Percentiles rank a stretch among this genome's conserved stretches.
Evolutionary conservation across 768 basidiomycete genomes (phyloP).

Genomic region (Kondoa subrosea): DNA sequence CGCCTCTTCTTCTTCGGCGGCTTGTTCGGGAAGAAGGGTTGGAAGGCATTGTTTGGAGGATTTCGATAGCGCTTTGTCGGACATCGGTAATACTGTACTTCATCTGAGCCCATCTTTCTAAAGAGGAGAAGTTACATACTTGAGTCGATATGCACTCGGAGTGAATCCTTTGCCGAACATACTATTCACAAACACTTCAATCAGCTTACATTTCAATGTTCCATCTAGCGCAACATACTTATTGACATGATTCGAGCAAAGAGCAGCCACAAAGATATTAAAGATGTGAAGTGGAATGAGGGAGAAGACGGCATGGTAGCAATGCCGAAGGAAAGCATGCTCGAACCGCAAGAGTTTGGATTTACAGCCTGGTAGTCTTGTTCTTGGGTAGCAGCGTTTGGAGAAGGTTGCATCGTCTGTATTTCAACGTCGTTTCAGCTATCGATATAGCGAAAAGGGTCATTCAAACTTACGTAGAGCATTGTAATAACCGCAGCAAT

Average conservation of each 20-base stretch:
- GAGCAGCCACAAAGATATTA: constrained; percentile 44
- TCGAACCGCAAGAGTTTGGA: constrained; percentile 45
- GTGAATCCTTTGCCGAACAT: constrained; percentile 51
- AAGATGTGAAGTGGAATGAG: constrained; percentile 46
- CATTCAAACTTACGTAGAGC: constrained; percentile 36
- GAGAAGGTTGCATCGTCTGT: constrained; percentile 44
- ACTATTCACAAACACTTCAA: constrained; percentile 17
- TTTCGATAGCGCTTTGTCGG: constrained; percentile 25
- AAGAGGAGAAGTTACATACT: constrained; percentile 19
- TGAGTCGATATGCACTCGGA: constrained; percentile 46
- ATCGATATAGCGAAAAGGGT: not conserved
- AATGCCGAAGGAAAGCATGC: constrained; percentile 35
- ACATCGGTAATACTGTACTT: constrained; percentile 24
- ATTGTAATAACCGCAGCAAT: constrained; percentile 52
- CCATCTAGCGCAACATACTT: constrained; percentile 24
- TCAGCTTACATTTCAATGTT: not conserved
- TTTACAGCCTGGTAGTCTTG: constrained; percentile 53
- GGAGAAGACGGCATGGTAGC: constrained; percentile 43
- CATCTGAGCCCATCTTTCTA: constrained; percentile 5
- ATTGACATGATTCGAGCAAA: constrained; percentile 54
- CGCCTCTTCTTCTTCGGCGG: not conserved
- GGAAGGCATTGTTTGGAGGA: constrained; percentile 19
- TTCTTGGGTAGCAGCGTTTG: constrained; percentile 44
- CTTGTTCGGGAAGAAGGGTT: not conserved
- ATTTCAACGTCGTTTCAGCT: not conserved